Conservation (phyloP, 1,139 yeast species). For the Pichia sp. region DNA sequence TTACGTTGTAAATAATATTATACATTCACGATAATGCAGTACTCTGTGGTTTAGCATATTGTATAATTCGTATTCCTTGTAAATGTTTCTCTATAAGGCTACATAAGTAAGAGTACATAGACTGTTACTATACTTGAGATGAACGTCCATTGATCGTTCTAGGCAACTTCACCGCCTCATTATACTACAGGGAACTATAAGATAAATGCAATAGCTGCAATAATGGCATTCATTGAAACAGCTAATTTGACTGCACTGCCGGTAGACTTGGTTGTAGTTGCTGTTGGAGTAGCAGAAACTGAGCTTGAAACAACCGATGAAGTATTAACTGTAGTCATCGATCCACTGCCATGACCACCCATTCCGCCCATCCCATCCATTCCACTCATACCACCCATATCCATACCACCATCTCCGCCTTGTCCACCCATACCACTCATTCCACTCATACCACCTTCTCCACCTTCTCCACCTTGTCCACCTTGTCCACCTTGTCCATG, state of each 20-base stretch:
- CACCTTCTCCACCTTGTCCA: background rate
- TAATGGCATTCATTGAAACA: background rate
- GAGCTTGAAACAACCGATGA: background rate
- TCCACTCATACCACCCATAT: slow-evolving; percentile 8
- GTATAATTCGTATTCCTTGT: no score
- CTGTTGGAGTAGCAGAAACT: slow-evolving; percentile 3
- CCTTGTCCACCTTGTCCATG: slow-evolving; percentile 7
- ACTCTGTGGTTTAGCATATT: no score
- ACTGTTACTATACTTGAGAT: no score
- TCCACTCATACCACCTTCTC: background rate
- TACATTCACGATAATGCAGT: no score
- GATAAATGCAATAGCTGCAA: background rate
- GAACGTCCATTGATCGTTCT: no score
- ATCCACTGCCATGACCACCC: slow-evolving; percentile 4
- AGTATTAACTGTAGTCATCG: slow-evolving; percentile 1
- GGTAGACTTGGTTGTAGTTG: slow-evolving; percentile 40
- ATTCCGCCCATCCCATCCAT: slow-evolving; percentile 2
- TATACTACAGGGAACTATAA: no score
- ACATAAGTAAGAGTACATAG: no score
- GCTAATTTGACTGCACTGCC: slow-evolving; percentile 28
- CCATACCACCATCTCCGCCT: background rate
- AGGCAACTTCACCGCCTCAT: no score
- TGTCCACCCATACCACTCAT: slow-evolving; percentile 6
- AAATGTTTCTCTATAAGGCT: no score
- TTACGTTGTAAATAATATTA: no score